Evolutionary conservation across 345 rosid genomes (phyloP), one percentile per base, ranked within the genome.

Genomic region (Rhodamnia rubescens): DNA sequence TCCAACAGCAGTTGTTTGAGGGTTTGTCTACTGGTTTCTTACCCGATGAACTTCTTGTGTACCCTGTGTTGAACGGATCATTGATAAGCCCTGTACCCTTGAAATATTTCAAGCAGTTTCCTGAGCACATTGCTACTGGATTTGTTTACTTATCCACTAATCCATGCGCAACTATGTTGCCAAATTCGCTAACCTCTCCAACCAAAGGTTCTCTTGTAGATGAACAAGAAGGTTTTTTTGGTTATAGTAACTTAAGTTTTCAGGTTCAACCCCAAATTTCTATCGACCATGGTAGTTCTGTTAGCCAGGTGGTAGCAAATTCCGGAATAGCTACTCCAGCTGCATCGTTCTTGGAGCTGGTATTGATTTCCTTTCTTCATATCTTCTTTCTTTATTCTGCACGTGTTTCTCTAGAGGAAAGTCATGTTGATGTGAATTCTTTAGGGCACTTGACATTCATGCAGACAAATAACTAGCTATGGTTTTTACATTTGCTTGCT

Each of bases 21-120:
- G 99, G 99, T 21, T 87, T 98, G 85, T 92, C 91, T 8, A 91
- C 96, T 85, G 96, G 98, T 40, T 98, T 96, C 88, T 91, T 98
- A 88, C 99, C 98, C 0, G 92, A 92, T 56, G 98, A 95, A 84
- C 97, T 98, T 89, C 98, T 89, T 57, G 96, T 98, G 27, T 96
- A 95, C 89, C 99, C 98, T 16, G 86, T 93, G 56, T 85, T 90
- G 49, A 96, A 94, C 88, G 95, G 95, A 52, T 83, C 91, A 49
- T 57, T 93, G 87, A 74, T 89, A 6, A 93, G 89, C 86, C 91
- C 99, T 11, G 95, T 94, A 21, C 99, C 99, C 9, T 86, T 98
- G 82, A 94, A 92, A 87, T 95, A 91, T 92, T 98, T 96, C 89
- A 93, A 89, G 90, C 97, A 94, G 92, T 95, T 92, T 87, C 98